Evolutionary conservation across 2,329 filamentous ascomycete species (phyloP).

Genomic region (Microcera coccophila): DNA sequence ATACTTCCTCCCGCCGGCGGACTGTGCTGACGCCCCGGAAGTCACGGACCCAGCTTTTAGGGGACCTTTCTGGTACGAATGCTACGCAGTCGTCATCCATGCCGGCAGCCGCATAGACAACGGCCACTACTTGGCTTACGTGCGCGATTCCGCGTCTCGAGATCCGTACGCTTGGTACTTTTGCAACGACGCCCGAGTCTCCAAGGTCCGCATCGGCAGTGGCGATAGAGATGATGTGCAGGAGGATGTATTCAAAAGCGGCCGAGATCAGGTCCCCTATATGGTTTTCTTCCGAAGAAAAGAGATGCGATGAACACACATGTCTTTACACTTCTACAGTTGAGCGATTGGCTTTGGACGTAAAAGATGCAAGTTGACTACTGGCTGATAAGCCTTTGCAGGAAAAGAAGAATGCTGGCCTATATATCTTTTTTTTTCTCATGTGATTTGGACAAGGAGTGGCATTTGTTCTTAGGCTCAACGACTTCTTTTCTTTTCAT

Average conservation of each 20-base stretch:
- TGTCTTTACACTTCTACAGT: no score
- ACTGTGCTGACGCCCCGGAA: constrained; percentile 26
- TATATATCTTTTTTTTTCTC: no score
- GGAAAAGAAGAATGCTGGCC: no score
- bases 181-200: constrained; percentile 46
- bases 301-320: constrained; percentile 21
- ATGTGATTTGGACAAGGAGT: no score
- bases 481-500: no score
- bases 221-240: constrained; percentile 33
- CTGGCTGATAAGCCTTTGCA: no score
- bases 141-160: constrained; percentile 52
- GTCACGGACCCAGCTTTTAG: constrained; percentile 40
- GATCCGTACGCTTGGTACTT: constrained; percentile 45
- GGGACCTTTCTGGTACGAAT: constrained; percentile 70
- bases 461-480: no score
- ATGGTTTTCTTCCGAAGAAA: constrained; percentile 45
- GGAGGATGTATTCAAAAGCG: constrained; percentile 38
- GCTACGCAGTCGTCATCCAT: constrained; percentile 81
- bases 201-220: constrained; percentile 40
- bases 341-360: no score
- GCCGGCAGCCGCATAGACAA: constrained; percentile 61
- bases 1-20: constrained; percentile 38
- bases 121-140: constrained; percentile 77
- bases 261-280: constrained; percentile 41
- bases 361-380: no score